Percentiles rank a stretch among this genome's conserved stretches.
Evolutionary conservation across 2,329 filamentous ascomycete genomes (phyloP).

Genomic region (Sporothrix brasiliensis): DNA sequence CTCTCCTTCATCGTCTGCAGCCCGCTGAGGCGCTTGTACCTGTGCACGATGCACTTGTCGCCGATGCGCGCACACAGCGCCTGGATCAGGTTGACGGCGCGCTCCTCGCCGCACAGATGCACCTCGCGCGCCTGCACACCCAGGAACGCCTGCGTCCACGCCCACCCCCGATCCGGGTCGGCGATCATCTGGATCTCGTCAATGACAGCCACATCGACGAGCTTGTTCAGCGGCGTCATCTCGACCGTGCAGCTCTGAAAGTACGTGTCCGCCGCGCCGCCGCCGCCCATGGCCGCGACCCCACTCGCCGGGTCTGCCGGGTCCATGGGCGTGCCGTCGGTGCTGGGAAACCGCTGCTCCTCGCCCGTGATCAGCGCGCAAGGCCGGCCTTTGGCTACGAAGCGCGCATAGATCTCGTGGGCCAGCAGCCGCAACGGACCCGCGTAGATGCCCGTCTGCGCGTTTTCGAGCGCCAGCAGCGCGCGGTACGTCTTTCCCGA

Average conservation of each 20-base stretch:
- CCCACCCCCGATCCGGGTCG: constrained; percentile 78
- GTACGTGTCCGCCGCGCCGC: constrained; percentile 49
- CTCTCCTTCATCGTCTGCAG: constrained; percentile 67
- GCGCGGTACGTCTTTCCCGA: constrained; percentile 98
- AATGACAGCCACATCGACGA: constrained; percentile 87
- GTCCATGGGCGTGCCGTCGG: constrained; percentile 24
- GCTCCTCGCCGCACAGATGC: constrained; percentile 88
- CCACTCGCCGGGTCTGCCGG: background rate
- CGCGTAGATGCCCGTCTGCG: constrained; percentile 80
- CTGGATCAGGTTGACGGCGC: constrained; percentile 76
- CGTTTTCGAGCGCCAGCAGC: constrained; percentile 77
- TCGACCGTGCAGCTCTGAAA: constrained; percentile 92
- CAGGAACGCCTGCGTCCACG: constrained; percentile 89
- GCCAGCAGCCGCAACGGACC: constrained; percentile 86
- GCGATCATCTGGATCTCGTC: constrained; percentile 99
- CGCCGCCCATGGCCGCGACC: constrained; percentile 12
- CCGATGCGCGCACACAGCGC: constrained; percentile 77
- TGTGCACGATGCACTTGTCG: constrained; percentile 78
- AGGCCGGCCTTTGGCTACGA: constrained; percentile 73
- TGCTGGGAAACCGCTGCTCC: constrained; percentile 72
- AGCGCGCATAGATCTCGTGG: constrained; percentile 90
- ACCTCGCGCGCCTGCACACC: constrained; percentile 86
- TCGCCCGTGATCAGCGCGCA: constrained; percentile 90
- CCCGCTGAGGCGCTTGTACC: constrained; percentile 80
- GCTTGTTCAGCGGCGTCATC: constrained; percentile 65